phyloP scores from a whole-genome alignment of 345 rosid species.

The Nasturtium officinale region DNA sequence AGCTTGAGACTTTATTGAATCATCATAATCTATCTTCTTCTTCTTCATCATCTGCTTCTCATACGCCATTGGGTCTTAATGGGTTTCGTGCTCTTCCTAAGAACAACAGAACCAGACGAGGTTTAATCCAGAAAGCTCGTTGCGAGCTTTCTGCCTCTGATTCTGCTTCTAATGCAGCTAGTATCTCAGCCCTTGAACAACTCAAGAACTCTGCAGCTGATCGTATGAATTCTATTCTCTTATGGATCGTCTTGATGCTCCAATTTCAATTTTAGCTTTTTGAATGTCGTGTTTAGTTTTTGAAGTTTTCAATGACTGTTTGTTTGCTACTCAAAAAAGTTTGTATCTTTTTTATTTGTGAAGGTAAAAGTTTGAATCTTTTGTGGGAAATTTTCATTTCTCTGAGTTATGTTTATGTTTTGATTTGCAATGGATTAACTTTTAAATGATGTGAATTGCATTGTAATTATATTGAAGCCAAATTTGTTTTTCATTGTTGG shows the following conservation, averaged over 20 bases:
- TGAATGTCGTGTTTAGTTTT: background rate
- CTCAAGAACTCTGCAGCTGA: constrained; percentile 71
- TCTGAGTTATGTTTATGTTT: background rate
- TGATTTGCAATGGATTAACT: background rate
- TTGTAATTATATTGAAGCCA: background rate
- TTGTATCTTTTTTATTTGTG: background rate
- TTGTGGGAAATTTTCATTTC: background rate
- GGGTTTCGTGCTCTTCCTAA: constrained; percentile 38
- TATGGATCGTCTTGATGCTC: background rate
- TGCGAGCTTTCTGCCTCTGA: constrained; percentile 48
- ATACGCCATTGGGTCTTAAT: constrained; percentile 41
- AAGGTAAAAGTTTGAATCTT: constrained; percentile 12
- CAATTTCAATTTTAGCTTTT: background rate
- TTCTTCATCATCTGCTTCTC: constrained; percentile 34
- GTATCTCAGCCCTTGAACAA: constrained; percentile 64
- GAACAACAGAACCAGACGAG: constrained; percentile 39
- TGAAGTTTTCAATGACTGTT: background rate
- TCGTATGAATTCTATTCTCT: constrained; percentile 41
- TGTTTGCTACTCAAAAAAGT: background rate
- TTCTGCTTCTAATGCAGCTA: constrained; percentile 44
- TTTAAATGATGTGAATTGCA: background rate
- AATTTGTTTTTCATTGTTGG: background rate
- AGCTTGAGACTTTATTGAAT: constrained; percentile 51
- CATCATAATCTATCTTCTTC: constrained; percentile 41
- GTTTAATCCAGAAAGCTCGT: constrained; percentile 45